A percentile compares a stretch with the other conserved stretches of the same genome.
These are phyloP conservation scores for Brassica rapa DNA, from an alignment of 345 rosid genomes.

Conservation along the genomic window DNA sequence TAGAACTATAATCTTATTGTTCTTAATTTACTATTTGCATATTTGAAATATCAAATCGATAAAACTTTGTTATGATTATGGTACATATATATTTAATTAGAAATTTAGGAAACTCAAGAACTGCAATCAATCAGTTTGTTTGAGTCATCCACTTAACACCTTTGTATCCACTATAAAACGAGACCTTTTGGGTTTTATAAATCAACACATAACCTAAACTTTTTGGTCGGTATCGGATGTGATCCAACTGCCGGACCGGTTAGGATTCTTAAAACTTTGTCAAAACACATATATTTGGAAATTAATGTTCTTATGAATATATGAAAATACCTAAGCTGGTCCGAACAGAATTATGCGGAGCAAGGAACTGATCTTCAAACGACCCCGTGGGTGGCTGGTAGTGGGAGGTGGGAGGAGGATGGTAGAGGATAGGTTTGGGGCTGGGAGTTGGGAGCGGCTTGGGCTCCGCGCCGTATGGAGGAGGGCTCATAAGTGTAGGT, in stretches of 20 bases:
- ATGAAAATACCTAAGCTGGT: constrained; percentile 32
- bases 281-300: background rate
- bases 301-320: background rate
- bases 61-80: too few relatives aligned
- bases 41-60: background rate
- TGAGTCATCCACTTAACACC: too few relatives aligned
- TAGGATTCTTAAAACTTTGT: background rate
- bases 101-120: background rate
- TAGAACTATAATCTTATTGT: background rate
- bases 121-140: background rate
- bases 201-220: background rate
- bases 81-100: too few relatives aligned
- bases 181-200: too few relatives aligned
- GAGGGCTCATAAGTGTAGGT: constrained; percentile 19
- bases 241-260: background rate
- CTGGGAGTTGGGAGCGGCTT: constrained; percentile 21
- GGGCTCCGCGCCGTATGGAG: constrained; percentile 16
- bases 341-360: constrained; percentile 68
- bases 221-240: background rate
- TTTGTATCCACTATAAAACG: background rate
- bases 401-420: constrained; percentile 26
- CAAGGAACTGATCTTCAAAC: constrained; percentile 51
- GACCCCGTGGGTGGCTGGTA: constrained; percentile 37
- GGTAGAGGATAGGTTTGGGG: constrained; percentile 37
- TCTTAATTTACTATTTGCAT: background rate